Evolutionary conservation across 2,329 filamentous ascomycete species (phyloP), one percentile per base, ranked within the genome.

Genomic region (Aspergillus ochraceoroseus): DNA sequence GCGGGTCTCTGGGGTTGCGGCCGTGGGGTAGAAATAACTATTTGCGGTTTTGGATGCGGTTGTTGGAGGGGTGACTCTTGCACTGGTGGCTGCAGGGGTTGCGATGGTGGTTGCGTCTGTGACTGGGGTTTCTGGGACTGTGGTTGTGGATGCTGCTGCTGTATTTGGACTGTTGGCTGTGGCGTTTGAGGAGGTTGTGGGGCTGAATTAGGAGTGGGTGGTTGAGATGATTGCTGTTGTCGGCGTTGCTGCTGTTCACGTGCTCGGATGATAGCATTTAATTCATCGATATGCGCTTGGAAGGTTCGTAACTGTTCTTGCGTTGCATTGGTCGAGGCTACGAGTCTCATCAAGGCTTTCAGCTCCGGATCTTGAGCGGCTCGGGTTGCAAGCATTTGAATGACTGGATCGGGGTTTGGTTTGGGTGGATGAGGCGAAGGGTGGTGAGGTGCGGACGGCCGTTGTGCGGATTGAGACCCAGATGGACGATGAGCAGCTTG

Each of bases 331-430:
- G 69, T 72, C 4, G 68, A 70, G 3, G 71, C 71, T 17, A 74
- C 71, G 11, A 74, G 62, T 43, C 69, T 64, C 71, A 74, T 74
- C 49, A 74, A 51, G 4, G 68, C 68, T 47, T 73, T 74, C 23
- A 74, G 53, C 32, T 70, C 66, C 3, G 66, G 67, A 45, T 73
- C 68, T 7, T 68, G 64, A 3, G 70, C 70, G 15, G 71, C 71
- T 46, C 69, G 61, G 6, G 70, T 71, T n/a, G 71, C 71, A 32
- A 74, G 58, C 69, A 73, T 72, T 42, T 73, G 71, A 47, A 74
- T 73, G 23, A 74, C 71, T 6, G 71, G 71, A 44, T 74, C 71
- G 7, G 68, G 62, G 32, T 66, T 71, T 4, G 67, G 63, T 48
- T 71, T 70, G 4, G 62, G 55, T 19, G 64, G 62, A 32, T 64